Conservation (phyloP, 2,329 filamentous ascomycete species). For the Magnaporthiopsis rhizophila region DNA sequence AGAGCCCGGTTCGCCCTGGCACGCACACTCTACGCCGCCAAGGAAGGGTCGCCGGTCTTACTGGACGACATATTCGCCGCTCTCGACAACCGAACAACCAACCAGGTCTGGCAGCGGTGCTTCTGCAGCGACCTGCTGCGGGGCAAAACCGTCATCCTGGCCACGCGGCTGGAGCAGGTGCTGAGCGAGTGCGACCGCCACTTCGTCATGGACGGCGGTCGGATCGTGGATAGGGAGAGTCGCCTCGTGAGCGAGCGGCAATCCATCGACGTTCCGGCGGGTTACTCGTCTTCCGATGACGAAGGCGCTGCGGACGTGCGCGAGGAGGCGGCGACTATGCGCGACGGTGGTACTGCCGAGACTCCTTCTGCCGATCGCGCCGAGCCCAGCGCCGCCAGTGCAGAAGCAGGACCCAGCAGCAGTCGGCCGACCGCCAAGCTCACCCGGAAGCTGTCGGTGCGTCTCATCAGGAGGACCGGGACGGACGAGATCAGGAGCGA, state of each 20-base stretch:
- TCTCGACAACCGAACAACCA: slow-evolving; percentile 49
- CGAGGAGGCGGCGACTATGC: neutral
- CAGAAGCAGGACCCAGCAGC: neutral
- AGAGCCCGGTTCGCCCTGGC: slow-evolving; percentile 34
- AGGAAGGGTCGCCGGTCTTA: slow-evolving; percentile 41
- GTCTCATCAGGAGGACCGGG: neutral
- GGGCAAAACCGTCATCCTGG: slow-evolving; percentile 46
- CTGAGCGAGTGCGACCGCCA: neutral
- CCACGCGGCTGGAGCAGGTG: slow-evolving; percentile 49
- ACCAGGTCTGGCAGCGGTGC: slow-evolving; percentile 46
- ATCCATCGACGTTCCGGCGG: neutral
- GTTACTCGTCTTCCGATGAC: slow-evolving; percentile 18
- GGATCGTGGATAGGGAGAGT: neutral
- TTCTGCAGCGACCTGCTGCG: slow-evolving; percentile 48
- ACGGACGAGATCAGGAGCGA: neutral
- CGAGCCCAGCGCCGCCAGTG: no score
- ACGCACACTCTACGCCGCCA: slow-evolving; percentile 44
- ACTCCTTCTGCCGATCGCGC: neutral
- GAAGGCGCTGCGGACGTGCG: neutral
- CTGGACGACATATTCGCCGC: slow-evolving; percentile 54
- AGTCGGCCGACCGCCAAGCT: neutral
- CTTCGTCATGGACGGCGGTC: slow-evolving; percentile 37
- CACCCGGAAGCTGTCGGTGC: neutral
- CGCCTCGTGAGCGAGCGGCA: neutral
- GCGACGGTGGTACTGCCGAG: neutral